phyloP scores from a whole-genome alignment of 208 protist species.

The Acanthamoeba rhysodes region DNA sequence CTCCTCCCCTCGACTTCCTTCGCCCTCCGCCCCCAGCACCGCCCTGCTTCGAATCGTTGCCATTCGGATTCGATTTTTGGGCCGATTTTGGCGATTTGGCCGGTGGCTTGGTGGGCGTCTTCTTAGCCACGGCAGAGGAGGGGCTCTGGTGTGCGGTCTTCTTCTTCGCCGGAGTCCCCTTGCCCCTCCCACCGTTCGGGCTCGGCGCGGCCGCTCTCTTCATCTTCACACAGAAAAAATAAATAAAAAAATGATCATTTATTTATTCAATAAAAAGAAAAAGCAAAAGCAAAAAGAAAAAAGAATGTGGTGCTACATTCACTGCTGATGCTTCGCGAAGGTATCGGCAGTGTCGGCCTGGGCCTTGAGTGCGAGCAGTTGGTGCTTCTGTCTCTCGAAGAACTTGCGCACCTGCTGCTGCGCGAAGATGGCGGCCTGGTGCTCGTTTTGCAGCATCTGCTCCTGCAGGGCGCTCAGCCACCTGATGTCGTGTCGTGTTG shows the following conservation, averaged over 20 bases:
- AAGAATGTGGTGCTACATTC: not conserved
- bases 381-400: conserved; percentile 37
- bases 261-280: not conserved
- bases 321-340: not conserved
- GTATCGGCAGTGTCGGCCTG: not conserved
- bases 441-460: conserved; percentile 33
- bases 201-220: not conserved
- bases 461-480: conserved; percentile 12
- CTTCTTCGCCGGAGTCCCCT: not conserved
- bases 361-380: not conserved
- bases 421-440: conserved; percentile 60
- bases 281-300: not conserved
- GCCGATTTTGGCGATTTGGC: not conserved
- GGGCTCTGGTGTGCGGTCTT: not conserved
- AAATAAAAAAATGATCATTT: not conserved
- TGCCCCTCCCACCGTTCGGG: not conserved
- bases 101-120: not conserved
- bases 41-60: no score
- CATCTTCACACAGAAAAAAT: conserved; percentile 4
- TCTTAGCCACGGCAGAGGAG: not conserved
- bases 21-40: not conserved
- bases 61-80: not conserved
- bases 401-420: conserved; percentile 54
- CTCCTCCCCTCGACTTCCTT: not conserved
- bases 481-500: not conserved